These are phyloP conservation scores for Aspergillus chevalieri DNA, from an alignment of 2,329 filamentous ascomycete genomes.

Conservation along the genomic window DNA sequence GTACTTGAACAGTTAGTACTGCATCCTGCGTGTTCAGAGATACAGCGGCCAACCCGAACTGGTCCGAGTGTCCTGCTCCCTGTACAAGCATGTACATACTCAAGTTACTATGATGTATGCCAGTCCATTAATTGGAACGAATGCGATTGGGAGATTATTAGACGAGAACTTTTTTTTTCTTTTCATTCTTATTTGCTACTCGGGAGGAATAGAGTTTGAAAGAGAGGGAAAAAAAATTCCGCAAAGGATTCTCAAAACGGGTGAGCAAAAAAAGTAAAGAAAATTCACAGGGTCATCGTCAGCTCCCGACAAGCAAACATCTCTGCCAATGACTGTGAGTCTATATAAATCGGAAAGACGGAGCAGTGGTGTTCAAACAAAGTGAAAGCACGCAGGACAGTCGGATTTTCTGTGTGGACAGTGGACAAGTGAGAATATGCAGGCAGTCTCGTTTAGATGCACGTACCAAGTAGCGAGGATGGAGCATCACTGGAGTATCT, in stretches of 20 bases:
- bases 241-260: background rate
- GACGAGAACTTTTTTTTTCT: no score
- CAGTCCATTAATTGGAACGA: no score
- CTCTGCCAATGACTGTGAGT: background rate
- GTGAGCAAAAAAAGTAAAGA: background rate
- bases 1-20: background rate
- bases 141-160: no score
- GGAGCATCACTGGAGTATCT: background rate
- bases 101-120: no score
- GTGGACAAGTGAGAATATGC: background rate
- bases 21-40: no score
- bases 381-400: no score
- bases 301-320: background rate
- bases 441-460: background rate
- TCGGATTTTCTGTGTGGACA: no score
- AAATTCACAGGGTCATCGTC: background rate
- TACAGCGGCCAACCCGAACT: no score
- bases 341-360: no score
- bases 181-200: background rate
- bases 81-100: no score
- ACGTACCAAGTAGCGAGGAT: background rate
- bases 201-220: background rate
- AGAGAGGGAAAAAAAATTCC: background rate
- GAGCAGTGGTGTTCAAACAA: no score
- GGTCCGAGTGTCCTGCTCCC: no score